Base-by-base conservation (phyloP, 805 yeast species). In the Candida pini region DNA sequence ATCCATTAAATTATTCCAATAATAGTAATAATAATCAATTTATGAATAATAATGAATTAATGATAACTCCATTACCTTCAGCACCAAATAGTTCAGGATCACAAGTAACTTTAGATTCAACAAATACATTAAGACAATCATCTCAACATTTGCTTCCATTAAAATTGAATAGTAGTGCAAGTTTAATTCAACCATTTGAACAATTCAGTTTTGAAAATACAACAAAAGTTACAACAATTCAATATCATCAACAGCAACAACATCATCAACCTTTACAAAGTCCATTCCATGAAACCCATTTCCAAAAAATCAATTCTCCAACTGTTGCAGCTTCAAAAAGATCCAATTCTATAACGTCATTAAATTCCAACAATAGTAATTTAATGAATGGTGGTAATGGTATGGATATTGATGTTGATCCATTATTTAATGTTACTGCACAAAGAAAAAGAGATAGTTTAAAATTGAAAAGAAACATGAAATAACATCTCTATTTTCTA, bases 401-500 rank as follows among this genome's bases (percentile, higher is more conserved):
- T 17, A 25, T 40, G 26, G 59, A 53, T 24, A 16, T 51, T 7
- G 56, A 53, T 24, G 43, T 53, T 9, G 61, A 56, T 38, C 60
- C 62, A 2, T 40, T 56, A 22, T 60, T 48, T 45, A 71, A 71
- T 41, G 69, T 63, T 19, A 72, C 76, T 2, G 64, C 71, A 18
- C 68, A 67, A 41, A 59, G 78, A 40, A 73, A 73, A 49, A 64
- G 78, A 44, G 77, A 72, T 41, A 64, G 73, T 43, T 49, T 73
- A 41, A 67, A 71, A 38, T 49, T 71, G 47, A 72, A 72, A 49
- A 65, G 77, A 47, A 53, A 51, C 34, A 44, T 52, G 54, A 53
- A 47, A 31, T 54, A 26, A 37, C 3, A 8, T 4, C 9, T 9
- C 9, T 14, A n/a, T 20, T 24, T 30, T 22, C 24, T 10, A 20